A percentile compares a stretch with the other conserved stretches of the same genome.
Evolutionary conservation across 768 basidiomycete genomes (phyloP).

Genomic region (Lactarius sp.): DNA sequence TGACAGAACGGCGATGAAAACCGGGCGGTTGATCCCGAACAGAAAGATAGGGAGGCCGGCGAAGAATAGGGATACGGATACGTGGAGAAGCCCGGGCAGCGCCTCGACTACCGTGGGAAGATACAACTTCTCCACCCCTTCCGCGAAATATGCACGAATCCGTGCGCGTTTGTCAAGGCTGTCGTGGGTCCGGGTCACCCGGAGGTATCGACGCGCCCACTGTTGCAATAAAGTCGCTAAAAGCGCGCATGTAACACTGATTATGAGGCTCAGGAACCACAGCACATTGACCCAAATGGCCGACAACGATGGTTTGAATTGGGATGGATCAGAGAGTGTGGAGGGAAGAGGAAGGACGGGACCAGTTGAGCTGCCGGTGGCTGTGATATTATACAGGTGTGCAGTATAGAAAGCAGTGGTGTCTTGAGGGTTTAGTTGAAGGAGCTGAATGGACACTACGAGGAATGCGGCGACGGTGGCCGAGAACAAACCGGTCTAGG

Average conservation of each 20-base stretch:
- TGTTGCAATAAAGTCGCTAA: no score
- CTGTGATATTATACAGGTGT: not conserved
- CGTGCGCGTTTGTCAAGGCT: not conserved
- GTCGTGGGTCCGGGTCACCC: not conserved
- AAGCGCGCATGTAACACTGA: not conserved
- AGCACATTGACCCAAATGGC: not conserved
- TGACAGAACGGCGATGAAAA: not conserved
- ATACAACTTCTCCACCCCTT: not conserved
- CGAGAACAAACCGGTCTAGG: conserved; percentile 4
- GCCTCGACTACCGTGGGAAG: not conserved
- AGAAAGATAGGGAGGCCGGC: not conserved
- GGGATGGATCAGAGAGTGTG: conserved; percentile 1
- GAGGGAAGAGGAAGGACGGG: not conserved
- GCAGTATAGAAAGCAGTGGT: not conserved
- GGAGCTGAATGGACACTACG: not conserved
- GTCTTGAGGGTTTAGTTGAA: not conserved
- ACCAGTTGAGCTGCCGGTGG: not conserved
- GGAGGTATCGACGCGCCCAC: not conserved
- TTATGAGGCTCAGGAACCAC: not conserved
- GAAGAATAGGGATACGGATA: not conserved
- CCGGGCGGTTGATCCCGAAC: not conserved
- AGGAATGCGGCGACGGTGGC: not conserved
- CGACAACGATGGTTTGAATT: not conserved
- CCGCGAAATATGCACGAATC: not conserved
- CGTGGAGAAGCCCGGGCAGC: not conserved